Base-by-base conservation (phyloP, 495 filamentous ascomycete genomes). In the Trichoderma orchidacearum region DNA sequence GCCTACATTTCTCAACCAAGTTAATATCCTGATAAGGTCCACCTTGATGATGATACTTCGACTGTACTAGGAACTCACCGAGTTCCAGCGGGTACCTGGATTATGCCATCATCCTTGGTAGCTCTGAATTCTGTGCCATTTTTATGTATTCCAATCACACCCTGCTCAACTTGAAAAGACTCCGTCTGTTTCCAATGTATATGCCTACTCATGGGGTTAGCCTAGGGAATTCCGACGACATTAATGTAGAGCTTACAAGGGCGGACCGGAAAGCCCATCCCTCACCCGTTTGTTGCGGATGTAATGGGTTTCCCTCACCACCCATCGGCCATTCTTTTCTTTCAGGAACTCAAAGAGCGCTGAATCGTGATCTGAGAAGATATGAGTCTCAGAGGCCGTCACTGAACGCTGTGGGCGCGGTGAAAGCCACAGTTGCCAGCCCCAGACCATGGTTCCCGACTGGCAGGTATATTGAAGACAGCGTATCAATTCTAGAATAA, bases 121-220 rank as follows among this genome's bases (percentile, higher is more conserved):
- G 38, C 18, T 9, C 32, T 51, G 17, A 28, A 4, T 7, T 51
- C 21, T 32, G 52, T 56, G 1, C 41, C 58, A 56, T 59, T 38
- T 30, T 21, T 59, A 29, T 29, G n/a, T 0, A 56, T 36, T 2
- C 28, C 53, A 15, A 59, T 21, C 5, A 38, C 41, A 8, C 58
- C 58, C 21, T 59, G 27, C 30, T 51, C 28, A 66, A 77, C 25
- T 75, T 77, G 53, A 31, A 60, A 59, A 7, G 55, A 53, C 34
- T 53, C 51, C 23, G 5, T 36, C 28, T 56, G 54, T 12, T 29
- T 51, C 30, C 55, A 51, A 23, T 64, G 62, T 41, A 56, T 68
- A 41, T 61, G 58, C 17, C 55, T 57, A 38, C 52, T 7, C 17
- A 35, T 3, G 15, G 1, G 3, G 9, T 27, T 11, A 48, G 41